These are phyloP conservation scores for Bruguiera gymnorhiza DNA, from an alignment of 345 rosid genomes.

Conservation along the genomic window DNA sequence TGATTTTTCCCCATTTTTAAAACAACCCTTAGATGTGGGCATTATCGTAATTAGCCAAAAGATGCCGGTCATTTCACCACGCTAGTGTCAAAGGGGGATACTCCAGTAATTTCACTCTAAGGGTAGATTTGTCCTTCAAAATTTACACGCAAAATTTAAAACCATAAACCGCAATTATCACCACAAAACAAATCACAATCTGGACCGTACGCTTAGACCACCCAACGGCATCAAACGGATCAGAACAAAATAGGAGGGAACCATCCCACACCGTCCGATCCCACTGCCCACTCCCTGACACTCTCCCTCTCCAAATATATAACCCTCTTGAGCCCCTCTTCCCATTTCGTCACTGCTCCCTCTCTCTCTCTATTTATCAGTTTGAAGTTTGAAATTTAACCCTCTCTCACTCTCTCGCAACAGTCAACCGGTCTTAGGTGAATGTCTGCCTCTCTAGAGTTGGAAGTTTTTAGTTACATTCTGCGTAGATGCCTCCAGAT, in stretches of 20 bases:
- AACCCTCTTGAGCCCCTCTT: not conserved
- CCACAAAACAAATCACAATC: not conserved
- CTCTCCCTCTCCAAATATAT: not conserved
- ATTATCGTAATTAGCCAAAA: too few relatives aligned
- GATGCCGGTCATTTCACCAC: not conserved
- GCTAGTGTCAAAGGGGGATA: not conserved
- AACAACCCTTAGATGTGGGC: too few relatives aligned
- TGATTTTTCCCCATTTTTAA: too few relatives aligned
- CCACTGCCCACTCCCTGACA: not conserved
- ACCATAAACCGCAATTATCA: not conserved
- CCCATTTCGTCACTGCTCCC: not conserved
- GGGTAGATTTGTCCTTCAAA: not conserved
- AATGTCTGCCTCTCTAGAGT: not conserved
- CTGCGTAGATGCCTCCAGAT: not conserved
- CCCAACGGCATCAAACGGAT: not conserved
- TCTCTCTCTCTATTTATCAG: not conserved
- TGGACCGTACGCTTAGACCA: not conserved
- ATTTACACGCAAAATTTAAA: not conserved
- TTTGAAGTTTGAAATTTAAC: not conserved
- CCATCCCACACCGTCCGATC: constrained; percentile 1
- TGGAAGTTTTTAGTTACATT: not conserved
- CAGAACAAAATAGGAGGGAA: constrained; percentile 3
- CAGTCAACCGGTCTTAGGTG: not conserved
- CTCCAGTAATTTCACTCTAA: not conserved
- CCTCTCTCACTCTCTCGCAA: too few relatives aligned